A percentile compares a stretch with the other conserved stretches of the same genome.
Evolutionary conservation across 176 grass and related monocot genomes (phyloP).

Genomic region (Neostapfia colusana): DNA sequence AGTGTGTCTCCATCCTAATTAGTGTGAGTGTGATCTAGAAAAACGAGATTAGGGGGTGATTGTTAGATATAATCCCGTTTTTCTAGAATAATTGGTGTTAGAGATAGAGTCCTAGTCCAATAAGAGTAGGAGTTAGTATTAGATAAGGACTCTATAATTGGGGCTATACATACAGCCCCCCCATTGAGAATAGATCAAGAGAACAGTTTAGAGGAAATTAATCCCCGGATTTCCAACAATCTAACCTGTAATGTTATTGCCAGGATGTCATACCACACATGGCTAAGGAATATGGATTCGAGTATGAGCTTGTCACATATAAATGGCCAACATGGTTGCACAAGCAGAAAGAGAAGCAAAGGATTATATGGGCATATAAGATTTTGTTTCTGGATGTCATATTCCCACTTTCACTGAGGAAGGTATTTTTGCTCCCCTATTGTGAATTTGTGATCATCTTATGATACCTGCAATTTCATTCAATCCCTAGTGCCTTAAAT

Average conservation of each 20-base stretch:
- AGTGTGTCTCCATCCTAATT: no score
- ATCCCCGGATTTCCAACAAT: no score
- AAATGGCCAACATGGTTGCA: conserved; percentile 99
- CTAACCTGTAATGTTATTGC: conserved; percentile 34
- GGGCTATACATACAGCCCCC: no score
- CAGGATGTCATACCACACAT: conserved; percentile 97
- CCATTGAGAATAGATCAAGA: no score
- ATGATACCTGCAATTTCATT: conserved; percentile 18
- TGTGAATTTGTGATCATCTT: conserved; percentile 16
- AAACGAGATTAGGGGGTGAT: no score
- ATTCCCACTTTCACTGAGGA: conserved; percentile 92
- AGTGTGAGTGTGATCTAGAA: no score
- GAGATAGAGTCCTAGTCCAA: no score
- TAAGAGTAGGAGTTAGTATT: no score
- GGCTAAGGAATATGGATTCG: conserved; percentile 86
- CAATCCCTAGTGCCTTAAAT: conserved; percentile 16
- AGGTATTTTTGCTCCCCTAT: conserved; percentile 44
- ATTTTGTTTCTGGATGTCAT: conserved; percentile 99
- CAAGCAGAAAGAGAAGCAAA: conserved; percentile 99
- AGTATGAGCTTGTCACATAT: conserved; percentile 96
- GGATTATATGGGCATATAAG: conserved; percentile 99
- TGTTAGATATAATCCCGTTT: no score
- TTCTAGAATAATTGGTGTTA: no score
- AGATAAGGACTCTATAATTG: no score
- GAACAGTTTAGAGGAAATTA: no score